Base-by-base conservation (phyloP, 441 rosid genomes). In the Aquilaria agallochum region DNA sequence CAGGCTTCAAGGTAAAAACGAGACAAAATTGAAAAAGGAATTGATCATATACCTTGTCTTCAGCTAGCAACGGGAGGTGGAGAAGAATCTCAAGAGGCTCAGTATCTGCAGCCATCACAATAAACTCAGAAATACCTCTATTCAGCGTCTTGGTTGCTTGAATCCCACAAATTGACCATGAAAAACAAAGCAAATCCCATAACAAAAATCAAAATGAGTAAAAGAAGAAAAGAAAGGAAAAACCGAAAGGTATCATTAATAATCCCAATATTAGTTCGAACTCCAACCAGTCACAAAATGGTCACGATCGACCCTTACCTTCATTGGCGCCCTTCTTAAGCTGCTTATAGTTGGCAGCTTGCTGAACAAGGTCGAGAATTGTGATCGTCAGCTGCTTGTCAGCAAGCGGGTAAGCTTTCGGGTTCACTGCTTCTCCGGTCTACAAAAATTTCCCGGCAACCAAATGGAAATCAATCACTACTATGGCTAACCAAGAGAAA, bases 311-410 rank as follows among this genome's bases (percentile, higher is more conserved):
- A n/a, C n/a, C 11, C 68, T 15, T 48, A 93, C 97, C 99, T 83
- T 91, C 97, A 71, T 94, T 94, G 27, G 96, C 97, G 2, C 97
- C 97, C 77, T 95, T 94, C 62, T 91, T 94, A 59, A 94, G 96
- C 75, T 94, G 99, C 85, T 87, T 89, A 87, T 89, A 88, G 63
- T 87, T 86, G 30, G 92, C 85, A 45, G 99, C 99, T 78, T 91
- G 99, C 58, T 89, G 96, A 64, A 95, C 81, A n/a, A 95, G 92
- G 75, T 95, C 97, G 45, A 91, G 70, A 31, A 93, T 93, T 6
- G 96, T 87, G 14, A 83, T 82, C 0, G 88, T 53, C 27, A 94
- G 76, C 71, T 89, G 90, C 14, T 95, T 76, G 75, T 91, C 97
- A 0, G 97, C 96, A 5, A 94, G 79, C 0, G 99, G 99, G 65